phyloP scores from a whole-genome alignment of 371 early-diverging fungal species.

The Basidiobolus heterosporus region DNA sequence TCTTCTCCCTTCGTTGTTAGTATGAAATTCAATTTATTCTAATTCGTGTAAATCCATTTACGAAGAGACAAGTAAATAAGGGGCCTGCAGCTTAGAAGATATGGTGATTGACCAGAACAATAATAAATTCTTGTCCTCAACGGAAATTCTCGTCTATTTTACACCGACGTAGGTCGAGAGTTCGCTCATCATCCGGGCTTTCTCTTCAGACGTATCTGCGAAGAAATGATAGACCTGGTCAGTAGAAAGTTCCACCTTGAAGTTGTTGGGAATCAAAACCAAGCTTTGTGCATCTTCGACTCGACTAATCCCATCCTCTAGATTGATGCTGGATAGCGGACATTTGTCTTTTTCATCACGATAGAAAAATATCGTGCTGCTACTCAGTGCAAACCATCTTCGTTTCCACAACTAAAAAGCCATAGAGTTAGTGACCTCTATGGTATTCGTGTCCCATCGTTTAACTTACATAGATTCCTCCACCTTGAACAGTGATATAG shows the following conservation, averaged over 20 bases:
- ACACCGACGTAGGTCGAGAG: no score
- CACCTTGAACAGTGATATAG: constrained; percentile 18
- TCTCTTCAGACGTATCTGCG: constrained; percentile 14
- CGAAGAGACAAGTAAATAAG: no score
- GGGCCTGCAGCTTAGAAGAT: no score
- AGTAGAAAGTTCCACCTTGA: constrained; percentile 12
- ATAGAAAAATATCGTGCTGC: constrained; percentile 17
- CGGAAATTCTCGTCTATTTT: no score
- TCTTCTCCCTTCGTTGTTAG: no score
- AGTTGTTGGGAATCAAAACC: constrained; percentile 20
- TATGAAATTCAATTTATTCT: no score
- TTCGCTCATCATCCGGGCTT: constrained; percentile 2
- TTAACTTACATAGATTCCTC: constrained; percentile 12
- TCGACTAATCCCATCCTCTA: constrained; percentile 14
- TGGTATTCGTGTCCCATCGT: not conserved
- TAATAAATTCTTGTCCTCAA: no score
- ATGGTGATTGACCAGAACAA: no score
- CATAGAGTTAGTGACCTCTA: constrained; percentile 3
- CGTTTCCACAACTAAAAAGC: constrained; percentile 23
- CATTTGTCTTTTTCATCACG: constrained; percentile 23
- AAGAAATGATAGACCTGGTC: constrained; percentile 18
- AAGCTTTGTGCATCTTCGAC: constrained; percentile 19
- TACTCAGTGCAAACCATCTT: constrained; percentile 24
- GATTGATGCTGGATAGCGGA: constrained; percentile 24
- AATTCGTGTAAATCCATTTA: no score